Percentiles rank a stretch among this genome's conserved stretches.
Evolutionary conservation across 1,284 basidiomycete genomes (phyloP).

Genomic region (Baeospora myosura): DNA sequence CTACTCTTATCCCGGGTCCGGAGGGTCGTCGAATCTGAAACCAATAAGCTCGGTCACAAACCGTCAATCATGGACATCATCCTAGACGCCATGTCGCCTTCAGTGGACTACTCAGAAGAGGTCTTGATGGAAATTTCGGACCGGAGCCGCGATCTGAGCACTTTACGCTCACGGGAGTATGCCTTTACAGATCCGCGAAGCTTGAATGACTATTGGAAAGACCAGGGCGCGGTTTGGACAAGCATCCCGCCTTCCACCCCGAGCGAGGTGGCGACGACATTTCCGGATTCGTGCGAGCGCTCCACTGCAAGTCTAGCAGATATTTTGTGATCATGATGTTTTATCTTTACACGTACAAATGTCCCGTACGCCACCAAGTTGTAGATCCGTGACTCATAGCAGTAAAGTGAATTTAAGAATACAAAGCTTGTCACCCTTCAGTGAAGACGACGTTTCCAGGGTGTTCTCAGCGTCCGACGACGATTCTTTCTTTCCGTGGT

Average conservation of each 20-base stretch:
- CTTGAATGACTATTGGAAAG: slow-evolving; percentile 31
- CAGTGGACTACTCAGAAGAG: slow-evolving; percentile 19
- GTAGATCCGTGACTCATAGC: too few species aligned
- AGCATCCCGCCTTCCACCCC: neutral
- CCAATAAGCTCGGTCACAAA: slow-evolving; percentile 3
- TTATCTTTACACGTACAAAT: too few species aligned
- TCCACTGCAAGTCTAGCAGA: slow-evolving; percentile 35
- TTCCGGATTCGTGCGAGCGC: slow-evolving; percentile 40
- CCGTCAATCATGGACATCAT: slow-evolving; percentile 30
- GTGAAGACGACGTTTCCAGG: too few species aligned
- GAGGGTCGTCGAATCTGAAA: neutral
- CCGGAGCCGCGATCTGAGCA: slow-evolving; percentile 10
- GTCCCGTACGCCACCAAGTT: too few species aligned
- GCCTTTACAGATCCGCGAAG: slow-evolving; percentile 20
- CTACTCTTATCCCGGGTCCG: neutral
- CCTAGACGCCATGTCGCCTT: slow-evolving; percentile 25
- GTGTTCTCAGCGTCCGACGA: too few species aligned
- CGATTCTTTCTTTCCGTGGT: too few species aligned
- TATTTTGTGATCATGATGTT: too few species aligned
- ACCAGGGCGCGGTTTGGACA: slow-evolving; percentile 26
- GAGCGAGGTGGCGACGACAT: slow-evolving; percentile 10
- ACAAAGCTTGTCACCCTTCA: too few species aligned
- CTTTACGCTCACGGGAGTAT: slow-evolving; percentile 11
- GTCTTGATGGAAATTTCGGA: slow-evolving; percentile 17
- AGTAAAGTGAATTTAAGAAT: too few species aligned